Evolutionary conservation across 306 rosid genomes (phyloP), one percentile per base, ranked within the genome.

Genomic region (Quercus dentata): DNA sequence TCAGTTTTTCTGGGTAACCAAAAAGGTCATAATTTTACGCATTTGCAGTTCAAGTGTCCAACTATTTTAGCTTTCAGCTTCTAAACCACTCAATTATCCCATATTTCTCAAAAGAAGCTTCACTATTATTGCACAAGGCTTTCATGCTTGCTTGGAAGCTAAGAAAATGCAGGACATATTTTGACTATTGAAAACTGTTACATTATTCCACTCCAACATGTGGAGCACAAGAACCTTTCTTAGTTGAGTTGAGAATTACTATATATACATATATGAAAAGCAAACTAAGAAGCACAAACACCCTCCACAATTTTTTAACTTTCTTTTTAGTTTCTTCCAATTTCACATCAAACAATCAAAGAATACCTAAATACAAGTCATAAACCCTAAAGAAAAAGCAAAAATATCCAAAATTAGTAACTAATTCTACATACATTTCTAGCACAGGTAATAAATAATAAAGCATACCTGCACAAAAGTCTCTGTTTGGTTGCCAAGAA

Each of bases 271-370:
- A 49, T 49, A 13, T 28, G 30, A 28, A 28, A 67, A 25, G 10
- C 30, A 18, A 68, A 68, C 11, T 49, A 21, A 7, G 56, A 63
- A 2, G 65, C 28, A 62, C 75, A 69, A 71, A 65, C 10, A 65
- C 59, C 78, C 51, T 18, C 33, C 78, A 81, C 82, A 79, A 81
- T 83, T 75, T 83, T 73, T 68, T 81, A 63, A 78, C 57, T n/a
- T n/a, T 25, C 25, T 69, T 52, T 11, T 31, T 6, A 27, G 11
- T 35, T 68, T 65, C 69, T 51, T 64, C 84, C 31, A 13, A 54
- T 61, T 41, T 52, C 76, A 15, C 51, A 65, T 59, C 46, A 61
- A 62, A 1, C 5, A 73, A 25, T 12, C n/a, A 44, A 71, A 41
- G 5, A 61, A 46, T 44, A 79, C 28, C 65, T 30, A 11, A 30